Percentiles rank a stretch among this genome's conserved stretches.
Evolutionary conservation across 495 filamentous ascomycete species (phyloP).

Genomic region (Neurospora africana): DNA sequence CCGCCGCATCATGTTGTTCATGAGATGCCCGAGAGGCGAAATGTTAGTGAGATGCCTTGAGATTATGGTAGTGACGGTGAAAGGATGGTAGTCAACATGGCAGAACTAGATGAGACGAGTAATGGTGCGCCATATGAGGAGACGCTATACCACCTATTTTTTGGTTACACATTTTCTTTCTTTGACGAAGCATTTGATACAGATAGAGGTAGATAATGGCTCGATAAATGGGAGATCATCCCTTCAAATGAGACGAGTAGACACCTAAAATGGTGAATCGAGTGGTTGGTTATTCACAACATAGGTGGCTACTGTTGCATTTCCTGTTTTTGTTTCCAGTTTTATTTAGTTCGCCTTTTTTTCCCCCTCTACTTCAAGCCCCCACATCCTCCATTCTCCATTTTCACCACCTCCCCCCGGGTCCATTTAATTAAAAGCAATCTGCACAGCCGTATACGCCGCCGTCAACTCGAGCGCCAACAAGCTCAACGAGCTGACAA

Average conservation of each 20-base stretch:
- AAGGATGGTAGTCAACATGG: background rate
- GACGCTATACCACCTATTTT: background rate
- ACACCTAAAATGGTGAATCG: background rate
- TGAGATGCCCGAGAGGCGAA: background rate
- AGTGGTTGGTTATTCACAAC: background rate
- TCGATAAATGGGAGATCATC: background rate
- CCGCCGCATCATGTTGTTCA: background rate
- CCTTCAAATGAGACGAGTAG: background rate
- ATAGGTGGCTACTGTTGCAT: background rate
- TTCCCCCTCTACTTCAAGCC: background rate
- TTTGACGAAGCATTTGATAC: background rate
- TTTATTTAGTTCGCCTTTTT: background rate
- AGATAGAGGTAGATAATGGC: background rate
- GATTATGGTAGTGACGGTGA: background rate
- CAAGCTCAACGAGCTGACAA: constrained; percentile 12
- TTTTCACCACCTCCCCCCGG: background rate
- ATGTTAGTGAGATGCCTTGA: background rate
- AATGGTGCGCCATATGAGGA: background rate
- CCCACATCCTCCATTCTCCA: too few relatives aligned
- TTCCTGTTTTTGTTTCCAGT: background rate
- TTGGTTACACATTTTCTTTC: background rate
- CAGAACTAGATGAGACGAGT: background rate
- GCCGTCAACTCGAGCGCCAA: constrained; percentile 23
- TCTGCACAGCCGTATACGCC: constrained; percentile 18
- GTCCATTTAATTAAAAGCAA: constrained; percentile 14